A percentile compares a stretch with the other conserved stretches of the same genome.
Evolutionary conservation across 2,329 filamentous ascomycete species (phyloP).

Genomic region (Colletotrichum endophyticum): DNA sequence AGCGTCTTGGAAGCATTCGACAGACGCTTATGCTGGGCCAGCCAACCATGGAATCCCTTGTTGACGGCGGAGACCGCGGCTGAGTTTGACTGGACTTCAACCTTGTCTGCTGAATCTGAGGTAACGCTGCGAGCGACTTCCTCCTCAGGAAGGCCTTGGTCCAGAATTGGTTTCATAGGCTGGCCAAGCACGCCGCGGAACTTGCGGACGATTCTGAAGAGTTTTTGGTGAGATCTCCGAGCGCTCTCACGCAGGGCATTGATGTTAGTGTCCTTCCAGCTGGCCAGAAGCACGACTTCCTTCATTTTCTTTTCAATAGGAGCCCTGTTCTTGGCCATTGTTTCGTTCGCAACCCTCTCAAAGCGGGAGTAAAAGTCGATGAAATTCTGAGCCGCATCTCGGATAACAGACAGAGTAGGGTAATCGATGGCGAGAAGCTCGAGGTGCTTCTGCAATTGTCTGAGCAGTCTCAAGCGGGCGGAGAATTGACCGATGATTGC

Average conservation of each 20-base stretch:
- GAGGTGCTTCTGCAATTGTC: slow-evolving; percentile 69
- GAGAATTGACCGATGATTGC: slow-evolving; percentile 84
- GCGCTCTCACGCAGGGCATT: slow-evolving; percentile 88
- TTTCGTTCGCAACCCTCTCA: slow-evolving; percentile 66
- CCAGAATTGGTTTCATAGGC: slow-evolving; percentile 71
- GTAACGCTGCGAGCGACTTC: slow-evolving; percentile 9
- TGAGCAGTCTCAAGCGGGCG: slow-evolving; percentile 74
- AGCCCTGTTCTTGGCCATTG: slow-evolving; percentile 69
- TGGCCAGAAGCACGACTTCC: slow-evolving; percentile 89
- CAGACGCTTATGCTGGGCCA: slow-evolving; percentile 66
- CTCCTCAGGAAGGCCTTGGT: slow-evolving; percentile 63
- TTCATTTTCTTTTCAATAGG: slow-evolving; percentile 91
- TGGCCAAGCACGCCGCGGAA: slow-evolving; percentile 82
- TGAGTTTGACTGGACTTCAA: not conserved
- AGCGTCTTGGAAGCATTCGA: slow-evolving; percentile 73
- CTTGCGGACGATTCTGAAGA: slow-evolving; percentile 90
- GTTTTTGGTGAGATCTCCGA: slow-evolving; percentile 85
- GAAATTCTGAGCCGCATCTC: slow-evolving; percentile 75
- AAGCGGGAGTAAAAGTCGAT: slow-evolving; percentile 77
- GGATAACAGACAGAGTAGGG: slow-evolving; percentile 61
- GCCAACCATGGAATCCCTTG: slow-evolving; percentile 39
- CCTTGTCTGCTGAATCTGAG: slow-evolving; percentile 25
- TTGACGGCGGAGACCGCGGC: slow-evolving; percentile 36
- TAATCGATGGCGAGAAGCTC: slow-evolving; percentile 64
- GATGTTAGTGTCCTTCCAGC: slow-evolving; percentile 98